Base-by-base conservation (phyloP, 352 stramenopile genomes). In the Globisporangium perplexum region DNA sequence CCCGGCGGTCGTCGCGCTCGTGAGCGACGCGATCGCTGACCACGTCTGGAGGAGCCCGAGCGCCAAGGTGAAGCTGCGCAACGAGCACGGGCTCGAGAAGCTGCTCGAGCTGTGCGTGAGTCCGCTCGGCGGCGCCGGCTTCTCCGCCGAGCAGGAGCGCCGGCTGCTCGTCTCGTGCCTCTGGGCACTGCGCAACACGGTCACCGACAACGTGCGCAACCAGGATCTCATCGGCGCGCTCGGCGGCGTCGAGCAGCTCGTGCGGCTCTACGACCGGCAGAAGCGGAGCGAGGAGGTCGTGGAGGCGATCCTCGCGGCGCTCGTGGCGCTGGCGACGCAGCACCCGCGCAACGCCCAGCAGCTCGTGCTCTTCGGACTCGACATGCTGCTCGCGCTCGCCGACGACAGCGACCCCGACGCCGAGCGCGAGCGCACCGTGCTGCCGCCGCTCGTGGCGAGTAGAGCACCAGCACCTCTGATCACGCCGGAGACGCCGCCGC, bases 21-120 rank as follows among this genome's bases (percentile, higher is more conserved):
- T 82, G 31, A 79, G 73, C 46, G 85, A 94, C 46, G 78, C 77
- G 35, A 88, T 95, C 51, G 81, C 83, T 4, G 73, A 95, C 53
- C 71, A 90, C 53, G 82, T 90, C 10, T 90, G 79, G 82, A 78
- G 71, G 26, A 64, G 60, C 47, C 71, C 76, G 15, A 84, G 68
- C 18, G 66, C 73, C 48, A 80, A 89, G 36, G 63, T 87, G 7
- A 57, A 71, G 38, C 65, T 89, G 2, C 72, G 72, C 36, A 89
- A 88, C 50, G 75, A 85, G 42, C 74, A 83, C 56, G 79, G 74
- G 0, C 67, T 92, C 20, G 77, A 89, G 33, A 72, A 67, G 53
- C 64, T 92, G 24, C 54, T 86, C 20, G 70, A 66, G 57, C 70
- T 87, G 22, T 84, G 75, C 24, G 58, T 73, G 17, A 38, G 38